phyloP scores from a whole-genome alignment of 805 yeast species.

The Candida corydali region DNA sequence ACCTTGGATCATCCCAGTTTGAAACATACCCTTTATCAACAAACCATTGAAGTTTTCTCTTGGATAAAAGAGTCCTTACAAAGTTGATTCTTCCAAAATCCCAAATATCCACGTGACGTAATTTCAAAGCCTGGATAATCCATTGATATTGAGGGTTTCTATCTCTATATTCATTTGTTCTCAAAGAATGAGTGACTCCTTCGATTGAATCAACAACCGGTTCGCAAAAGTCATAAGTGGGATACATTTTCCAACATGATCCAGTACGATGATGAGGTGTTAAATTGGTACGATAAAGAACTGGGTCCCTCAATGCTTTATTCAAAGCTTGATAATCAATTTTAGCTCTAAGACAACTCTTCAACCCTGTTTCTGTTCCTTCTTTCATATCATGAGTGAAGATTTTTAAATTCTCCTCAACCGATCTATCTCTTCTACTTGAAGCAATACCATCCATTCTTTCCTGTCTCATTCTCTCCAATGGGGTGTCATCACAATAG shows the following conservation, averaged over 20 bases:
- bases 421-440: conserved; percentile 84
- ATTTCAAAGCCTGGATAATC: conserved; percentile 75
- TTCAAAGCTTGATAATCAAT: conserved; percentile 86
- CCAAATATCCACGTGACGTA: conserved; percentile 95
- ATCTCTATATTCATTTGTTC: conserved; percentile 98
- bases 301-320: conserved; percentile 97
- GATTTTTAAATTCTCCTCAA: conserved; percentile 84
- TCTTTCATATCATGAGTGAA: conserved; percentile 85
- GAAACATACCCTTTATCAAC: conserved; percentile 84
- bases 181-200: conserved; percentile 96
- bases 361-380: conserved; percentile 89
- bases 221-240: conserved; percentile 98
- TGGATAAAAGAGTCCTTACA: conserved; percentile 89
- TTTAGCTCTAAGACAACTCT: conserved; percentile 94
- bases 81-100: conserved; percentile 97
- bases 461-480: conserved; percentile 95
- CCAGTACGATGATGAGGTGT: conserved; percentile 99
- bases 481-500: conserved; percentile 94
- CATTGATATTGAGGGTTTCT: conserved; percentile 97
- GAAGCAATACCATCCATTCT: conserved; percentile 97
- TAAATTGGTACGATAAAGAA: conserved; percentile 92
- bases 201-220: conserved; percentile 94
- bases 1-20: conserved; percentile 99
- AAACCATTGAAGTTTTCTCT: conserved; percentile 99
- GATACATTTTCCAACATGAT: conserved; percentile 88